Base-by-base conservation (phyloP, 495 filamentous ascomycete genomes). In the Delitschia confertaspora region DNA sequence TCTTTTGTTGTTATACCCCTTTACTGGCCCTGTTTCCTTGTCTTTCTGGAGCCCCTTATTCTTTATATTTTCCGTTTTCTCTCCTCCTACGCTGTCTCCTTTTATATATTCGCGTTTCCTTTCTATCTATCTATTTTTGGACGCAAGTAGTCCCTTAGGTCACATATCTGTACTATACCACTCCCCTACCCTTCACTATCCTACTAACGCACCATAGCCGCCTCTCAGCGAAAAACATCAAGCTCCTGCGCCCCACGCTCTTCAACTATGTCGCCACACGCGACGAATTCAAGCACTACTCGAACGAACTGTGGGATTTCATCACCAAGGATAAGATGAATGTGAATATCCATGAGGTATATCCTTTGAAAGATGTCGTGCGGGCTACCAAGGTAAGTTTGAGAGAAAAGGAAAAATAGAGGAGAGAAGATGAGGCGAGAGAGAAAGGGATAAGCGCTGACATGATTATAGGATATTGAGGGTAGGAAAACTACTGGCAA, bases 401-500 rank as follows among this genome's bases (percentile, higher is more conserved):
- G 16, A 13, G 6, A 29, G 21, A 8, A 8, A 6, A 9, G 7
- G 9, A 5, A 33, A n/a, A 5, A 4, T 31, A 18, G 4, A 10
- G 7, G 1, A 5, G 14, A 13, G 3, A 30, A 7, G 6, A 16
- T 19, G 3, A 39, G 18, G n/a, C n/a, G n/a, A n/a, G n/a, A n/a
- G n/a, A n/a, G n/a, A n/a, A n/a, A n/a, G n/a, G n/a, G n/a, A 23
- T 31, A 41, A 10, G n/a, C n/a, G n/a, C n/a, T n/a, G n/a, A n/a
- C n/a, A n/a, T 9, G 6, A 6, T 39, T 13, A 37, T 41, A 75
- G 59, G 91, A 95, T 65, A 64, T 96, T 21, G 85, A 93, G 62
- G 74, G 83, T 19, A 67, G 88, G 38, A 82, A 80, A 67, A 87
- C 85, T 0, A 89, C 78, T 24, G 89, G 91, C 11, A 96, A 93